These are phyloP conservation scores for Geotrichum europaeum DNA, from an alignment of 1,139 yeast species.

Conservation along the genomic window DNA sequence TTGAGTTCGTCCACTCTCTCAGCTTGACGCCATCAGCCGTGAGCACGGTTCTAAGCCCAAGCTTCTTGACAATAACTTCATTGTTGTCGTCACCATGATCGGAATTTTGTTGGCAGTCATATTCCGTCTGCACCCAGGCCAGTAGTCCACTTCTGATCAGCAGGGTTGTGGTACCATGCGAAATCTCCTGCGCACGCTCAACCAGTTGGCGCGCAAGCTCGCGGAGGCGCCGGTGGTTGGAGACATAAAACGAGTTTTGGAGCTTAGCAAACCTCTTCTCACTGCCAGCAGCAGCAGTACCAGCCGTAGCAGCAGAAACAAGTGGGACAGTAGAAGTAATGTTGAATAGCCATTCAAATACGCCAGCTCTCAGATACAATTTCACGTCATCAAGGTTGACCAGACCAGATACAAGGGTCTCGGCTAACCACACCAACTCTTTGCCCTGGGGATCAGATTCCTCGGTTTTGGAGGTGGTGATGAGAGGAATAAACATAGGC, in stretches of 20 bases:
- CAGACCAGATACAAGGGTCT: constrained; percentile 43
- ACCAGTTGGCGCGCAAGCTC: constrained; percentile 43
- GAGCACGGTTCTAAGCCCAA: constrained; percentile 68
- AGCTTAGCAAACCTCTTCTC: background rate
- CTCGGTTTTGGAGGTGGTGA: constrained; percentile 42
- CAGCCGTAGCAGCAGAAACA: constrained; percentile 6
- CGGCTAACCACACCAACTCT: constrained; percentile 64
- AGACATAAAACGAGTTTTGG: constrained; percentile 13
- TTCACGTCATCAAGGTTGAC: constrained; percentile 47
- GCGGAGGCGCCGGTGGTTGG: constrained; percentile 27
- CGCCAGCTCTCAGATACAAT: constrained; percentile 46
- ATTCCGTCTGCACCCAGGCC: constrained; percentile 31
- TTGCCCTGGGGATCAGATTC: constrained; percentile 40
- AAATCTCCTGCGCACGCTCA: constrained; percentile 47
- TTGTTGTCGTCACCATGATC: background rate
- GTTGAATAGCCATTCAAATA: constrained; percentile 64
- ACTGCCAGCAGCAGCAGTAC: constrained; percentile 1
- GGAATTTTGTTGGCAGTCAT: background rate
- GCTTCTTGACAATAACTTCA: constrained; percentile 7
- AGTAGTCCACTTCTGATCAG: constrained; percentile 60
- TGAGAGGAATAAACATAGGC: constrained; percentile 53
- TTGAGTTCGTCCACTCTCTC: constrained; percentile 22
- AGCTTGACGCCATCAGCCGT: constrained; percentile 26
- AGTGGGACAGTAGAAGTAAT: constrained; percentile 43
- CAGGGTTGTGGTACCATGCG: constrained; percentile 56